phyloP scores from a whole-genome alignment of 208 protist species.

The Angomonas ambiguus region DNA sequence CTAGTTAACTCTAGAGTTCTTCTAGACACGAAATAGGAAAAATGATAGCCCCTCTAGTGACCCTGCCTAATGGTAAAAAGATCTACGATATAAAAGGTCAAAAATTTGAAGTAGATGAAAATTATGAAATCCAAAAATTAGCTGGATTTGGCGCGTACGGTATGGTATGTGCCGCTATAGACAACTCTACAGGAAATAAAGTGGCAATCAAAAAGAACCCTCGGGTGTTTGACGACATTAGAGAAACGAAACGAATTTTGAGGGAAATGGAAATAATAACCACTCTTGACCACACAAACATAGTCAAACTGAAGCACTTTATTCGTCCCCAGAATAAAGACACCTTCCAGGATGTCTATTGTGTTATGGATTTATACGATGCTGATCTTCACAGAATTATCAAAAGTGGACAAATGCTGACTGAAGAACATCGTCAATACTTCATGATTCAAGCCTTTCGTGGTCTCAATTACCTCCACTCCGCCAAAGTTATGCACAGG shows the following conservation, averaged over 20 bases:
- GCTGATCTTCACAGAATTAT: conserved; percentile 98
- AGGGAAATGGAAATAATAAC: conserved; percentile 96
- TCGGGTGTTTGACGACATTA: conserved; percentile 93
- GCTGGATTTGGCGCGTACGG: conserved; percentile 86
- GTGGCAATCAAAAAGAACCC: conserved; percentile 98
- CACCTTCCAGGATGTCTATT: conserved; percentile 87
- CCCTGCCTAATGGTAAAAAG: conserved; percentile 57
- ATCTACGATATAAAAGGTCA: conserved; percentile 81
- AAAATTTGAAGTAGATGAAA: conserved; percentile 77
- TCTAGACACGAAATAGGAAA: conserved; percentile 29
- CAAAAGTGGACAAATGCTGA: conserved; percentile 89
- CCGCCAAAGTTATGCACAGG: conserved; percentile 96
- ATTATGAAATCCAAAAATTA: conserved; percentile 73
- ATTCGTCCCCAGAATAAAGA: conserved; percentile 60
- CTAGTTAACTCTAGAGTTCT: conserved; percentile 3
- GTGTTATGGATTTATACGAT: conserved; percentile 92
- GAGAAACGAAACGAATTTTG: conserved; percentile 95
- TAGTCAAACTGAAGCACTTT: conserved; percentile 87
- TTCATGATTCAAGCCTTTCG: conserved; percentile 98
- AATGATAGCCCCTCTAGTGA: conserved; percentile 37
- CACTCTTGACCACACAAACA: conserved; percentile 92
- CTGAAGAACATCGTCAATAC: conserved; percentile 97
- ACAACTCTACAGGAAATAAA: conserved; percentile 23
- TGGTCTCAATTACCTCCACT: conserved; percentile 96
- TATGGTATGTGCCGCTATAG: conserved; percentile 77